Conservation (phyloP, 208 protist species). For the Acanthamoeba comandoni region DNA sequence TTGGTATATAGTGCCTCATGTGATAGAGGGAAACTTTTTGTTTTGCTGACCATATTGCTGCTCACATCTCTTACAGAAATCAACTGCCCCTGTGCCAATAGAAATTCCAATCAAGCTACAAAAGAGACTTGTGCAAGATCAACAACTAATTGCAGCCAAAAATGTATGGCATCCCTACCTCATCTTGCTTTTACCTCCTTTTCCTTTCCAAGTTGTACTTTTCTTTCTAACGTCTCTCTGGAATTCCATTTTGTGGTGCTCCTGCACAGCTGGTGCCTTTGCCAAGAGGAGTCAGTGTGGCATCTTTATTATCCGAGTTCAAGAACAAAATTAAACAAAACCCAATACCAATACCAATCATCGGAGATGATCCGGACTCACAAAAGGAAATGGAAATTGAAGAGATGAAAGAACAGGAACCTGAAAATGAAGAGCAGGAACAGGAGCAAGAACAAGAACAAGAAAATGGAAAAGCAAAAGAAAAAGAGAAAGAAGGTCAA, state of each 20-base stretch:
- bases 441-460: no score
- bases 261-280: slow-evolving; percentile 16
- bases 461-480: background rate
- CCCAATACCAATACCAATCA: no score
- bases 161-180: slow-evolving; percentile 23
- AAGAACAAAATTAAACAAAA: slow-evolving; percentile 14
- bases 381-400: no score
- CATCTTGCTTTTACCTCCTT: background rate
- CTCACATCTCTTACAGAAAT: no score
- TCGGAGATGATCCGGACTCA: no score
- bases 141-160: slow-evolving; percentile 17
- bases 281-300: slow-evolving; percentile 19
- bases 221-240: background rate
- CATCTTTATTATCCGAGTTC: slow-evolving; percentile 24
- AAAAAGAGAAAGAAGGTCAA: background rate
- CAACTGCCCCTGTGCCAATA: no score
- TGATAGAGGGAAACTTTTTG: no score
- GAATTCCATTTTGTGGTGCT: background rate
- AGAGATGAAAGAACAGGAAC: no score
- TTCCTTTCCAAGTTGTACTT: background rate
- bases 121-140: slow-evolving; percentile 57
- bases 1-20: slow-evolving; percentile 2
- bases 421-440: no score
- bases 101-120: slow-evolving; percentile 52
- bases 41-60: no score